Conservation (phyloP, 2,329 filamentous ascomycete species). For the Cladosporium cucumerinum region DNA sequence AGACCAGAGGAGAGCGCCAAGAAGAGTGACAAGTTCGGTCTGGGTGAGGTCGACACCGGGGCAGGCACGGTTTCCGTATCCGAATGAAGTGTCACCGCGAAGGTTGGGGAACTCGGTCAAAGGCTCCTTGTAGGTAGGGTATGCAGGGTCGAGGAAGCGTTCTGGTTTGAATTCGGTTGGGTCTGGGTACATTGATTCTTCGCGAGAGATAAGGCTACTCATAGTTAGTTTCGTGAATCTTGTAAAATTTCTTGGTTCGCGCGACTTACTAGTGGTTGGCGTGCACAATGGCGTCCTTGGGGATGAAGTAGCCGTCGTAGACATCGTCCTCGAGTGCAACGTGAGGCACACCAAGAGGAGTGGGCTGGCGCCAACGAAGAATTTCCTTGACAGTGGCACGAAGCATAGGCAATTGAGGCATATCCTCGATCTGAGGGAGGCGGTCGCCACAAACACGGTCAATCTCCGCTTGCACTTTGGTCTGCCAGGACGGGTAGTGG, state of each 20-base stretch:
- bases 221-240: slow-evolving; percentile 15
- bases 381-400: slow-evolving; percentile 36
- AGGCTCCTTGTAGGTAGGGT: slow-evolving; percentile 37
- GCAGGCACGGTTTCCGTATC: slow-evolving; percentile 36
- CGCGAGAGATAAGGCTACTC: slow-evolving; percentile 31
- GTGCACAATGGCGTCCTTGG: slow-evolving; percentile 36
- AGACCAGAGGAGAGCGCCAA: slow-evolving; percentile 32
- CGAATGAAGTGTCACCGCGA: slow-evolving; percentile 32
- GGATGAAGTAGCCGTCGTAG: slow-evolving; percentile 38
- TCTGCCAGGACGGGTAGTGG: slow-evolving; percentile 34
- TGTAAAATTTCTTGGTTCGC: background rate
- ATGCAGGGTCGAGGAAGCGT: slow-evolving; percentile 33
- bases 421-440: slow-evolving; percentile 31
- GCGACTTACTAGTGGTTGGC: slow-evolving; percentile 34
- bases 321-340: slow-evolving; percentile 36
- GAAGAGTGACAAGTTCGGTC: slow-evolving; percentile 31
- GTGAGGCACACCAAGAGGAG: slow-evolving; percentile 41
- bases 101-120: slow-evolving; percentile 36
- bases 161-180: slow-evolving; percentile 34
- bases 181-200: slow-evolving; percentile 30
- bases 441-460: slow-evolving; percentile 34
- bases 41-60: slow-evolving; percentile 35
- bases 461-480: slow-evolving; percentile 31
- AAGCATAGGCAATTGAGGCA: slow-evolving; percentile 33
- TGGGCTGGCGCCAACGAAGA: slow-evolving; percentile 35